A percentile compares a stretch with the other conserved stretches of the same genome.
These are phyloP conservation scores for Leccinum broughii DNA, from an alignment of 768 basidiomycete species.

Conservation along the genomic window DNA sequence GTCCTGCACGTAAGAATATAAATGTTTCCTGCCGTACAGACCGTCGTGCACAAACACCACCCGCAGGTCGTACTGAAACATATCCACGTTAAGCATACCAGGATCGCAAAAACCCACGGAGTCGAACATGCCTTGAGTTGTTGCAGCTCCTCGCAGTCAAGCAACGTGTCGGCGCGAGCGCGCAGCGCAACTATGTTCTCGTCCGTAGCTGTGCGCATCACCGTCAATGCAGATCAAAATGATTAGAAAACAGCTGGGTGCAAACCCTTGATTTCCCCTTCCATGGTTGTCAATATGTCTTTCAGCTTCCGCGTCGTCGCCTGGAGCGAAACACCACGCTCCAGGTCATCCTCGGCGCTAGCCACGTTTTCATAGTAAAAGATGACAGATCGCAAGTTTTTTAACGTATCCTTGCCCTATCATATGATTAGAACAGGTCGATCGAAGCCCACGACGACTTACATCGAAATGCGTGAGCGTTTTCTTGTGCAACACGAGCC, in stretches of 20 bases:
- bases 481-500: conserved; percentile 46
- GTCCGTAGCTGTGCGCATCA: conserved; percentile 49
- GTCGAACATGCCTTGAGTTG: conserved; percentile 48
- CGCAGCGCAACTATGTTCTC: conserved; percentile 46
- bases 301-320: conserved; percentile 52
- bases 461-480: conserved; percentile 58
- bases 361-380: conserved; percentile 75
- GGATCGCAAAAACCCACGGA: background rate
- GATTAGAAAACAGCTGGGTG: background rate
- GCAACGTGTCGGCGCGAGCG: conserved; percentile 44
- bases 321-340: conserved; percentile 46
- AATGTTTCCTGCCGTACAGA: conserved; percentile 70
- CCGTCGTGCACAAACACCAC: conserved; percentile 79
- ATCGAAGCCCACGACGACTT: conserved; percentile 20
- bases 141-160: conserved; percentile 67
- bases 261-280: conserved; percentile 55
- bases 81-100: background rate
- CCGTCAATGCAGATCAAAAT: background rate
- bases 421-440: background rate
- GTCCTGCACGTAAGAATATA: conserved; percentile 72
- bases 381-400: conserved; percentile 59
- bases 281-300: conserved; percentile 50
- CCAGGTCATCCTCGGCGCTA: conserved; percentile 43
- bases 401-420: conserved; percentile 64
- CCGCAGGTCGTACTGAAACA: conserved; percentile 73